Percentiles rank a stretch among this genome's conserved stretches.
phyloP scores from a whole-genome alignment of 257 asterid genomes.

The Phtheirospermum japonicum region DNA sequence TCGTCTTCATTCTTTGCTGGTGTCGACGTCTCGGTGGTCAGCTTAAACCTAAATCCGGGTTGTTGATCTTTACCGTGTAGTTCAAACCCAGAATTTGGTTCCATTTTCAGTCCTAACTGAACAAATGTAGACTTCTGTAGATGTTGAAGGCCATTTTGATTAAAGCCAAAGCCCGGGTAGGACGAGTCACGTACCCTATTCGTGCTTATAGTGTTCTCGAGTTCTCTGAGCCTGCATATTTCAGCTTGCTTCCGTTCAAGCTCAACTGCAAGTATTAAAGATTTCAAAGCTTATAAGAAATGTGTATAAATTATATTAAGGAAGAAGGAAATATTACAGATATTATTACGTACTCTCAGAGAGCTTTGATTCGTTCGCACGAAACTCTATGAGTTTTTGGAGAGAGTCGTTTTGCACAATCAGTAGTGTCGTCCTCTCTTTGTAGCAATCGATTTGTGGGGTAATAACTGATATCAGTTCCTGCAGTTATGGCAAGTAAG shows the following conservation, averaged over 20 bases:
- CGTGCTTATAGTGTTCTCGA: background rate
- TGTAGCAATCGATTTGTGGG: conserved; percentile 23
- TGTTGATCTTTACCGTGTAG: background rate
- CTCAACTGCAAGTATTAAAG: conserved; percentile 19
- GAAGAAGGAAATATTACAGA: background rate
- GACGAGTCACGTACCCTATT: background rate
- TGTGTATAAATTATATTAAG: background rate
- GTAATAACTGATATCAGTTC: conserved; percentile 15
- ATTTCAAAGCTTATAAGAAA: background rate
- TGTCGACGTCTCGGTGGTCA: background rate
- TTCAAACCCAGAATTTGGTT: background rate
- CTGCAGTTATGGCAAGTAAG: conserved; percentile 4
- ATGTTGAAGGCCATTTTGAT: background rate
- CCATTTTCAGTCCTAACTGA: background rate
- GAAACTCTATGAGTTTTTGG: conserved; percentile 6
- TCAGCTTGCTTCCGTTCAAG: conserved; percentile 21
- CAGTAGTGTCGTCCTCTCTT: conserved; percentile 18
- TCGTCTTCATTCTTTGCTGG: conserved; percentile 14
- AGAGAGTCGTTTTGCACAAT: conserved; percentile 24
- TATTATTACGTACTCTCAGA: conserved; percentile 10
- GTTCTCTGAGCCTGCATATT: conserved; percentile 19
- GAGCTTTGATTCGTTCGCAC: conserved; percentile 8
- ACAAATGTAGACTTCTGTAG: background rate
- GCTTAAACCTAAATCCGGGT: background rate
- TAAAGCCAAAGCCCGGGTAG: background rate